Percentiles rank a stretch among this genome's conserved stretches.
These are phyloP conservation scores for Verbascum thapsus DNA, from an alignment of 257 asterid species.

Conservation along the genomic window DNA sequence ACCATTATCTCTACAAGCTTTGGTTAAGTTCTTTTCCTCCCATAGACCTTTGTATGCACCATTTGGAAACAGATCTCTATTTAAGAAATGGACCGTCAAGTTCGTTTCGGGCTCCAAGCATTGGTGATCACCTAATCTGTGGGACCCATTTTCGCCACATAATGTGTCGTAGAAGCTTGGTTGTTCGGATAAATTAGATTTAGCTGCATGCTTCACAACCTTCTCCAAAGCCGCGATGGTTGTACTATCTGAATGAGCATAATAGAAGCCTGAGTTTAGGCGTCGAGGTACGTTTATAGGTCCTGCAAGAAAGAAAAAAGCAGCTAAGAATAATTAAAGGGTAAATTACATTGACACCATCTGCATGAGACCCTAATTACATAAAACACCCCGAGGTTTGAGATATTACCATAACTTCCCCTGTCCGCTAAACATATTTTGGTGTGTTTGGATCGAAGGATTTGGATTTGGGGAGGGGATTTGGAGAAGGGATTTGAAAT, in stretches of 20 bases:
- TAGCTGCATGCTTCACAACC: conserved; percentile 81
- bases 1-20: conserved; percentile 54
- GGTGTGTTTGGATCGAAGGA: no score
- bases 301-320: conserved; percentile 49
- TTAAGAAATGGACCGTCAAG: conserved; percentile 68
- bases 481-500: no score
- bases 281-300: conserved; percentile 93
- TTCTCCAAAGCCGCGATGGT: conserved; percentile 73
- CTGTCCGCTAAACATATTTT: no score
- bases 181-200: conserved; percentile 81
- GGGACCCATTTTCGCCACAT: conserved; percentile 82
- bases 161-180: conserved; percentile 87
- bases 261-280: conserved; percentile 93
- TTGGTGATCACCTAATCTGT: conserved; percentile 60
- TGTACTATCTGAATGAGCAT: conserved; percentile 62
- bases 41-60: conserved; percentile 80
- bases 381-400: no score
- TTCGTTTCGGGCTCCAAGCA: conserved; percentile 78
- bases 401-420: no score
- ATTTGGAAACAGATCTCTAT: conserved; percentile 78
- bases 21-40: conserved; percentile 57
- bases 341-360: no score
- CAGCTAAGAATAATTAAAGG: no score
- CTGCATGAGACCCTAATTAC: no score
- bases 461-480: no score